phyloP scores from a whole-genome alignment of 768 basidiomycete genomes.

The Brasilioporus rufonigricans region DNA sequence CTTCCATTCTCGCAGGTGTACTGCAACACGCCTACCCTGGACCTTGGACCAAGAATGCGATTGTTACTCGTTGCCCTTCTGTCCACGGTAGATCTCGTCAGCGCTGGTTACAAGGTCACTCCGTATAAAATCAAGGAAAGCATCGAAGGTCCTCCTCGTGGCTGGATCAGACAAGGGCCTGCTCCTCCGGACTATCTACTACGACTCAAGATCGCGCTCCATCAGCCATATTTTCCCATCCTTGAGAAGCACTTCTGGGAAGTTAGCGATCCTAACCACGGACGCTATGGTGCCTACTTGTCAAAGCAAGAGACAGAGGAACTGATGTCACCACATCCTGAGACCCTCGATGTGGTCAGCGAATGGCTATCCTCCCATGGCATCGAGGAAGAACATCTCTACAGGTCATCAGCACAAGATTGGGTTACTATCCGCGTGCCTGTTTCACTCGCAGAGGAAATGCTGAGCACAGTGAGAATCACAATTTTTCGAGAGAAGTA shows the following conservation, averaged over 20 bases:
- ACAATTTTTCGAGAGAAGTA: not conserved
- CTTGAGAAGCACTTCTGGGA: slow-evolving; percentile 55
- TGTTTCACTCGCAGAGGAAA: slow-evolving; percentile 58
- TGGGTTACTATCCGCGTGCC: slow-evolving; percentile 65
- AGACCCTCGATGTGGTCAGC: slow-evolving; percentile 52
- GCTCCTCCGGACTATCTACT: slow-evolving; percentile 48
- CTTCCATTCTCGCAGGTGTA: not conserved
- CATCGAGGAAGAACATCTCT: slow-evolving; percentile 43
- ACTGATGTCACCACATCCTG: slow-evolving; percentile 55
- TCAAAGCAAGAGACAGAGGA: slow-evolving; percentile 65
- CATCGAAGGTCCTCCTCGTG: slow-evolving; percentile 41
- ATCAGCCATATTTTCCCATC: slow-evolving; percentile 47
- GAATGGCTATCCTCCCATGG: slow-evolving; percentile 63
- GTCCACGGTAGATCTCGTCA: slow-evolving; percentile 11
- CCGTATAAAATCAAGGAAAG: slow-evolving; percentile 47
- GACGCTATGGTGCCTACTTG: slow-evolving; percentile 54
- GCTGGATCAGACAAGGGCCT: slow-evolving; percentile 45
- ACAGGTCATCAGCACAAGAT: slow-evolving; percentile 63
- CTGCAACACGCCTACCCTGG: not conserved
- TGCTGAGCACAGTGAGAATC: slow-evolving; percentile 62
- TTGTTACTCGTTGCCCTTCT: slow-evolving; percentile 10
- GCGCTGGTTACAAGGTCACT: slow-evolving; percentile 9
- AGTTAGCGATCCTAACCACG: slow-evolving; percentile 55
- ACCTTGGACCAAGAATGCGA: slow-evolving; percentile 10
- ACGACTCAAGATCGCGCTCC: slow-evolving; percentile 56